A percentile compares a stretch with the other conserved stretches of the same genome.
These are phyloP conservation scores for Eimeria zaria DNA, from an alignment of 169 alveolate genomes.

Conservation along the genomic window DNA sequence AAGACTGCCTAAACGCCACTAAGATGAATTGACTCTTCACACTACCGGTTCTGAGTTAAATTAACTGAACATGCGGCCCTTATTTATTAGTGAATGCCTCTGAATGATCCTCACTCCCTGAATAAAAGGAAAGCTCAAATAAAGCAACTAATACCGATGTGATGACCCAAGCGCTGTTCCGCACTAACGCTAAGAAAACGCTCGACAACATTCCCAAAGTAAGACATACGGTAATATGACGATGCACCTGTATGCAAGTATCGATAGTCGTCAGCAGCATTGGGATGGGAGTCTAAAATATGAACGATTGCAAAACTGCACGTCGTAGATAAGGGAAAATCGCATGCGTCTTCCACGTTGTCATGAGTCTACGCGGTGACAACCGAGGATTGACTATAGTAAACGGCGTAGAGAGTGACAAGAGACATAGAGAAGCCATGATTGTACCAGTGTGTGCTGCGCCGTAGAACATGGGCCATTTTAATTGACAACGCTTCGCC, in stretches of 20 bases:
- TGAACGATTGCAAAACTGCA: not conserved
- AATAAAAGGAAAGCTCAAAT: not conserved
- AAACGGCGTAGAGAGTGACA: not conserved
- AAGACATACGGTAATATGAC: not conserved
- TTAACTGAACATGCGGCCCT: not conserved
- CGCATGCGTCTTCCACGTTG: not conserved
- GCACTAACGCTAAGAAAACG: not conserved
- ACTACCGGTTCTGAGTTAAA: not conserved
- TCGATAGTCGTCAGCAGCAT: no score
- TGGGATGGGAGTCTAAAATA: not conserved
- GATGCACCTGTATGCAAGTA: not conserved
- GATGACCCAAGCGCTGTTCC: not conserved
- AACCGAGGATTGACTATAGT: not conserved
- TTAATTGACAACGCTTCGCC: not conserved
- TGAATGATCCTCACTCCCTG: not conserved
- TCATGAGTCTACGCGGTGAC: not conserved
- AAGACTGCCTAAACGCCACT: not conserved
- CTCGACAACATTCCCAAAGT: not conserved
- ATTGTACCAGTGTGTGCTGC: not conserved
- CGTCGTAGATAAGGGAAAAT: not conserved
- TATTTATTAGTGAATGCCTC: not conserved
- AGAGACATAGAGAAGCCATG: not conserved
- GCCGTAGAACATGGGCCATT: not conserved
- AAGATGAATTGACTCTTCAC: not conserved
- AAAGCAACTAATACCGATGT: not conserved